These are phyloP conservation scores for Datisca glomerata DNA, from an alignment of 306 rosid genomes.

Conservation along the genomic window DNA sequence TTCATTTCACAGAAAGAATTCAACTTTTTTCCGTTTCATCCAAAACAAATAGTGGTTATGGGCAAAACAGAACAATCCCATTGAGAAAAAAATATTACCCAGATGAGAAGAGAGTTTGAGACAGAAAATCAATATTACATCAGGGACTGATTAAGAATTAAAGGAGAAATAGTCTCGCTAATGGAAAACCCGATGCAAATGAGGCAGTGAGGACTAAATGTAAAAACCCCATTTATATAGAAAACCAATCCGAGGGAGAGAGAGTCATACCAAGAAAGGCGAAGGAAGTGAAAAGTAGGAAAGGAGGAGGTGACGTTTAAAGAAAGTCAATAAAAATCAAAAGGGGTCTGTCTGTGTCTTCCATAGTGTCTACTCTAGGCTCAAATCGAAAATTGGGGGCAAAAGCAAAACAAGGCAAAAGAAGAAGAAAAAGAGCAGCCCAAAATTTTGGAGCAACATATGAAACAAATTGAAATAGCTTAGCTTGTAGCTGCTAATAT, in stretches of 20 bases:
- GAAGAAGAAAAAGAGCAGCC: too few species aligned
- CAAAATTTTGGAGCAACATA: too few species aligned
- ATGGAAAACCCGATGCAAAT: background rate
- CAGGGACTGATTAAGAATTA: constrained; percentile 1
- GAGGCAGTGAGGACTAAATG: too few species aligned
- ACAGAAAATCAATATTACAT: background rate
- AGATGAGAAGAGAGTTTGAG: constrained; percentile 11
- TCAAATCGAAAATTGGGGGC: too few species aligned
- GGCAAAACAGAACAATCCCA: constrained; percentile 1
- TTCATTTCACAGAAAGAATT: too few species aligned
- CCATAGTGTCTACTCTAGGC: background rate
- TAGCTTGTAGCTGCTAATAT: too few species aligned
- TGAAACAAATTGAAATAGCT: too few species aligned
- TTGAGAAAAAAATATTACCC: constrained; percentile 16
- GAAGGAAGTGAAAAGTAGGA: constrained; percentile 24
- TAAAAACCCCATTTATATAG: too few species aligned
- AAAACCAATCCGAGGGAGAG: constrained; percentile 4
- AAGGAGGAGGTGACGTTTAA: constrained; percentile 15
- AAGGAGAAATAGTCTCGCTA: background rate
- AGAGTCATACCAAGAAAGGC: constrained; percentile 15
- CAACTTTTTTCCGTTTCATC: too few species aligned
- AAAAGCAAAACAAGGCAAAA: too few species aligned
- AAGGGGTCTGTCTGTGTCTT: background rate
- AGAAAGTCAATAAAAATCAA: constrained; percentile 21
- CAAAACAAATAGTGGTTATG: too few species aligned